A percentile compares a stretch with the other conserved stretches of the same genome.
phyloP scores from a whole-genome alignment of 208 protist species.

The Trypanosoma vivax region DNA sequence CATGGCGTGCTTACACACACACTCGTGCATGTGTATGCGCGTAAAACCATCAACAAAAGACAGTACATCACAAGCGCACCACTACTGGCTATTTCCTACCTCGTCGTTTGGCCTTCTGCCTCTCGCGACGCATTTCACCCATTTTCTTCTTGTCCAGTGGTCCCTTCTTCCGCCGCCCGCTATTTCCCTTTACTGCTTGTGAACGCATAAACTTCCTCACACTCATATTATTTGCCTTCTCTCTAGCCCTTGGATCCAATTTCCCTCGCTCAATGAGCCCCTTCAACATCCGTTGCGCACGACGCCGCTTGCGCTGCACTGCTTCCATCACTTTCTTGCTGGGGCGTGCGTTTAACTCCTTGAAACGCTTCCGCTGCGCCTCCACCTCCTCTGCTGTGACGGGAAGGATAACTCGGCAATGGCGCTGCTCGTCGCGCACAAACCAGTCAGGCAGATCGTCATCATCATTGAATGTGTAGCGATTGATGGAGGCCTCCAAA shows the following conservation, averaged over 20 bases:
- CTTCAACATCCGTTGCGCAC: slow-evolving; percentile 76
- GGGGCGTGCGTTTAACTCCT: slow-evolving; percentile 92
- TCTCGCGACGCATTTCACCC: slow-evolving; percentile 63
- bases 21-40: not conserved
- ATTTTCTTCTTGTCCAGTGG: slow-evolving; percentile 68
- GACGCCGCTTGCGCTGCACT: slow-evolving; percentile 91
- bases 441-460: slow-evolving; percentile 90
- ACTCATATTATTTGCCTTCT: slow-evolving; percentile 68
- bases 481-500: slow-evolving; percentile 80
- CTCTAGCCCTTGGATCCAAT: slow-evolving; percentile 71
- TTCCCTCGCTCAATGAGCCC: slow-evolving; percentile 87
- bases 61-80: not conserved
- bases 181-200: slow-evolving; percentile 67
- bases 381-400: slow-evolving; percentile 90
- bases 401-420: slow-evolving; percentile 77
- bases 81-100: not conserved
- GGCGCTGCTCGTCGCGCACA: slow-evolving; percentile 88
- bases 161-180: slow-evolving; percentile 52
- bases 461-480: slow-evolving; percentile 86
- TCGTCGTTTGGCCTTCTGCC: slow-evolving; percentile 28
- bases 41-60: not conserved
- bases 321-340: slow-evolving; percentile 97
- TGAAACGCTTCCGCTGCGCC: slow-evolving; percentile 84
- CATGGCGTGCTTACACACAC: not conserved
- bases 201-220: slow-evolving; percentile 87